Evolutionary conservation across 2,329 filamentous ascomycete species (phyloP), one percentile per base, ranked within the genome.

Genomic region (Epichloe typhina): DNA sequence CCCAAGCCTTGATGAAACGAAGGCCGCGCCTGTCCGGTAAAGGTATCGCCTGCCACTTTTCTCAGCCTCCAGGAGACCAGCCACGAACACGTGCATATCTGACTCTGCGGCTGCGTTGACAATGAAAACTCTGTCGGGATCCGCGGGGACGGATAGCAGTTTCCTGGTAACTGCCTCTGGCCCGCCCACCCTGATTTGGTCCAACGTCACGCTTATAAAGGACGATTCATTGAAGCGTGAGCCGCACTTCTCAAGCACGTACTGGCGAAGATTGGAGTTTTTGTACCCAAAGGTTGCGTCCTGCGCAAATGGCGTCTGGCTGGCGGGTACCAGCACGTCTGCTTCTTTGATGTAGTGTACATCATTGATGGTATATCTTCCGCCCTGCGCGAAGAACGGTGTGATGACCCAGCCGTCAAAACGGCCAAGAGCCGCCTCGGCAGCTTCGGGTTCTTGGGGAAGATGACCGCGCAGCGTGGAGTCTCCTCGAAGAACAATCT

Each of bases 211-310:
- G 0, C 61, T 63, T 19, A 62, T 15, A 43, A 65, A 63, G 0
- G 59, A 59, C 1, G 53, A 54, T 1, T 52, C 40, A 26, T 56
- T 47, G 37, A 64, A 64, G 2, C 62, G 51, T 0, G 55, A 44
- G 0, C 71, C 71, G 5, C 65, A 67, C 2, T 79, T 80, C 57
- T 80, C 76, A 12, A 69, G 56, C 0, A 79, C 66, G 57, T 77
- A 80, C 0, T 59, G 53, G n/a, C 57, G 56, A 36, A 63, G 59
- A 56, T 78, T 74, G 3, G 75, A 78, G 55, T 68, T 74, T 50
- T 66, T 67, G 56, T 77, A 80, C 1, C 77, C 75, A 61, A 80
- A 80, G 0, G 74, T 76, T 0, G 75, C 75, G 58, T 81, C 77
- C 39, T 68, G 67, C 1, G 77, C 76, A 53, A 80, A 80, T 3